Evolutionary conservation across 306 rosid genomes (phyloP), one percentile per base, ranked within the genome.

Genomic region (Begonia loranthoides): DNA sequence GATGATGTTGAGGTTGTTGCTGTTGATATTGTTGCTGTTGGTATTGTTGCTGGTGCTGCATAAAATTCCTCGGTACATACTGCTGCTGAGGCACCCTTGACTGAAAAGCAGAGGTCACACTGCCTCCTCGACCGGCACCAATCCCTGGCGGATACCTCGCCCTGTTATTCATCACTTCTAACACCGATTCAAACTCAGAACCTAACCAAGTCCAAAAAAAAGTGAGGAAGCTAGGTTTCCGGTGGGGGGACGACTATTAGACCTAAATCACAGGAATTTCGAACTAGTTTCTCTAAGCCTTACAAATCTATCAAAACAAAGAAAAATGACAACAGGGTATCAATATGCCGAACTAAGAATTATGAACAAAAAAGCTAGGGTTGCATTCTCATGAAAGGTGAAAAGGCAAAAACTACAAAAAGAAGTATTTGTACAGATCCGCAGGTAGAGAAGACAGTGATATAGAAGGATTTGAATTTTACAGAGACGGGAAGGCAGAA

Each of bases 121-220:
- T 43, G 63, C 75, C 61, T 17, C 87, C 88, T 19, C 93, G 71
- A 15, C 87, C 99, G 2, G 54, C 40, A 13, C 88, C 93, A 41
- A 92, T 83, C 54, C 94, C 96, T 3, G 96, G 86, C 33, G 94
- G 95, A 52, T 80, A 92, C 69, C 99, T 87, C 48, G 74, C 84
- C 67, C 96, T 76, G 71, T 79, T 75, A 56, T 76, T 76, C 97
- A 89, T 84, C 54, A 14, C 73, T 47, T 13, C 45, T 49, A 54
- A 41, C 56, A 16, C 69, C 66, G 60, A 61, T 66, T 41, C 47
- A 43, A 43, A 43, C 15, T n/a, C 13, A 43, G 47, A 43, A 43
- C 13, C 15, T 43, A 43, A 43, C n/a, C n/a, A 12, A 43, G 13
- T 3, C 47, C 47, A n/a, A 43, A 43, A 43, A 43, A 11, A 43